Conservation (phyloP, 371 early-diverging fungal species). For the Vairimorpha ceranae region DNA sequence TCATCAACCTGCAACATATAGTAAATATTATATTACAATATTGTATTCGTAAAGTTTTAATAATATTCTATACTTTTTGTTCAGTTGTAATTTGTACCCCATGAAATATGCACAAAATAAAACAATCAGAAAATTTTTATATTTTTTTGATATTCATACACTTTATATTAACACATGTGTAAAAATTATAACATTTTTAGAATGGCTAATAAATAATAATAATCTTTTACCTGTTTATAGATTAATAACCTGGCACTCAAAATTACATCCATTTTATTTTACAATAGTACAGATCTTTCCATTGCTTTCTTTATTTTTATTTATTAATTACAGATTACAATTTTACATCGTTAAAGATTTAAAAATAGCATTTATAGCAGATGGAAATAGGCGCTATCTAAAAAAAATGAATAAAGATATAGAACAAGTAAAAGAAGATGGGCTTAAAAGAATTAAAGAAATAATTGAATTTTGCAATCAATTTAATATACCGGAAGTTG, state of each 20-base stretch:
- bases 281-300: neutral
- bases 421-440: slow-evolving; percentile 21
- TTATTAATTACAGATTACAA: neutral
- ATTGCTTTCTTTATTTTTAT: neutral
- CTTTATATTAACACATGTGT: too few relatives aligned
- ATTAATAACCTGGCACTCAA: neutral
- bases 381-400: slow-evolving; percentile 89
- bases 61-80: too few relatives aligned
- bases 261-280: neutral
- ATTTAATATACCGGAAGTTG: slow-evolving; percentile 75
- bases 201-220: neutral
- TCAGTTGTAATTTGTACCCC: too few relatives aligned
- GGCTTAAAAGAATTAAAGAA: slow-evolving; percentile 62
- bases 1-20: too few relatives aligned
- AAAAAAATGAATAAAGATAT: slow-evolving; percentile 38
- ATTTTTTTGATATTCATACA: too few relatives aligned
- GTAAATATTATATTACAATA: too few relatives aligned
- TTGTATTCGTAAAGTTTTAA: too few relatives aligned
- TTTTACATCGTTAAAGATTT: slow-evolving; percentile 23
- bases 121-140: too few relatives aligned
- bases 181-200: neutral
- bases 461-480: slow-evolving; percentile 75
- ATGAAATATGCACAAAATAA: too few relatives aligned
- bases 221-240: neutral
- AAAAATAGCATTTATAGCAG: slow-evolving; percentile 78